These are phyloP conservation scores for Apiotrichum domesticum DNA, from an alignment of 1,284 basidiomycete species.

Conservation along the genomic window DNA sequence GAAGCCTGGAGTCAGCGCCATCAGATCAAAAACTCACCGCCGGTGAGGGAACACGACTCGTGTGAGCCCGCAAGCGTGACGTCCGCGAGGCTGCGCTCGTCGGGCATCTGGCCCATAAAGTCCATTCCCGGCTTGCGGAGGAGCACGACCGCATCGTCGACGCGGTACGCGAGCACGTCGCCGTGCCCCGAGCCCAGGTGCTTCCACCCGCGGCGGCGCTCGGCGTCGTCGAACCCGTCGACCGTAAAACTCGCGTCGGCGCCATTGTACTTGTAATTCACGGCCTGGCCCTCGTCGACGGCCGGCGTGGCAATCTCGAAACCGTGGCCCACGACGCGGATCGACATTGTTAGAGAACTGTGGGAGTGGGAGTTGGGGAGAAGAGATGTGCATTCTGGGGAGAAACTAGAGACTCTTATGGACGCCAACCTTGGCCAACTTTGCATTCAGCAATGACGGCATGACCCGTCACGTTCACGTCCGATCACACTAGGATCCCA, in stretches of 20 bases:
- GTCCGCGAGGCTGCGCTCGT: conserved; percentile 16
- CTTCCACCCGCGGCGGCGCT: conserved; percentile 12
- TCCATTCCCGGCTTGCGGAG: conserved; percentile 3
- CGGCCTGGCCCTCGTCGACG: conserved; percentile 11
- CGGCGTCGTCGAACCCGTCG: conserved; percentile 1
- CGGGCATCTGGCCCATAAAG: conserved; percentile 13
- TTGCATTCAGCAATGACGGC: no score
- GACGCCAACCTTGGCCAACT: neutral
- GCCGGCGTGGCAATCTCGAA: conserved; percentile 9
- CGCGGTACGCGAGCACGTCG: neutral
- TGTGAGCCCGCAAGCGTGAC: conserved; percentile 12
- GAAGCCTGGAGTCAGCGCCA: conserved; percentile 7
- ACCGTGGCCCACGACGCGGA: conserved; percentile 11
- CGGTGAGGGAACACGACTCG: conserved; percentile 10
- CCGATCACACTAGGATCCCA: no score
- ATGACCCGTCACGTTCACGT: no score
- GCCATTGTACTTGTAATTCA: conserved; percentile 10
- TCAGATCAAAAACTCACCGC: conserved; percentile 6
- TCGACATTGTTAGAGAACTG: conserved; percentile 4
- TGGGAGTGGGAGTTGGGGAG: neutral
- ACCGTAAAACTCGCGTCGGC: conserved; percentile 3
- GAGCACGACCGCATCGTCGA: conserved; percentile 12
- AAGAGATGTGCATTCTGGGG: neutral
- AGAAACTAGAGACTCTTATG: neutral
- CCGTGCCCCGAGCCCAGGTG: conserved; percentile 4